Percentiles rank a stretch among this genome's conserved stretches.
Conservation (phyloP, 2,329 filamentous ascomycete genomes). For the Colletotrichum sp. region DNA sequence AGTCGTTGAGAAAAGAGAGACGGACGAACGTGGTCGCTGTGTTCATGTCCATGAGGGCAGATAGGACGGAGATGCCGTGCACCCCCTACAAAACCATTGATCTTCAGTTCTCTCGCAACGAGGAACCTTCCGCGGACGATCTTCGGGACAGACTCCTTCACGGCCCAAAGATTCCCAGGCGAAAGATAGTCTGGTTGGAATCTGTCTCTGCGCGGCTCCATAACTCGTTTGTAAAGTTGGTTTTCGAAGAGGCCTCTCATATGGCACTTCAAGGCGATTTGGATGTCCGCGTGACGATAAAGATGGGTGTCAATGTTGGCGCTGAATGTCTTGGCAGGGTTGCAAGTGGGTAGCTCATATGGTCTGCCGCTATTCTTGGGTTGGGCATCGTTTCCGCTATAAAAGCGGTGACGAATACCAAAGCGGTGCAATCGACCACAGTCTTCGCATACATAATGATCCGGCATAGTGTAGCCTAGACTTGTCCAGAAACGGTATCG, state of each 20-base stretch:
- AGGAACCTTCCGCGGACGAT: neutral
- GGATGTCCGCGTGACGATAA: neutral
- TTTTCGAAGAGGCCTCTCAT: neutral
- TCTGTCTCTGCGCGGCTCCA: neutral
- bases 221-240: neutral
- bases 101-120: neutral
- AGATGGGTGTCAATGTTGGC: fast-evolving
- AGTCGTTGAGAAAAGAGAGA: too few relatives aligned
- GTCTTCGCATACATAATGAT: neutral
- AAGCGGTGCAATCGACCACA: neutral
- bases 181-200: neutral
- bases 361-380: neutral
- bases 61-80: neutral
- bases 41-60: neutral
- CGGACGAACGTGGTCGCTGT: too few relatives aligned
- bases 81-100: neutral
- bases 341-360: neutral
- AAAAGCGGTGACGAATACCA: fast-evolving
- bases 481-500: neutral
- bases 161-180: neutral
- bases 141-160: neutral
- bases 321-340: fast-evolving
- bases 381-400: fast-evolving
- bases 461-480: neutral
- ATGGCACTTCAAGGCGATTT: neutral